Percentiles rank a stretch among this genome's conserved stretches.
These are phyloP conservation scores for Earliella scabrosa DNA, from an alignment of 1,284 basidiomycete genomes.

Conservation along the genomic window DNA sequence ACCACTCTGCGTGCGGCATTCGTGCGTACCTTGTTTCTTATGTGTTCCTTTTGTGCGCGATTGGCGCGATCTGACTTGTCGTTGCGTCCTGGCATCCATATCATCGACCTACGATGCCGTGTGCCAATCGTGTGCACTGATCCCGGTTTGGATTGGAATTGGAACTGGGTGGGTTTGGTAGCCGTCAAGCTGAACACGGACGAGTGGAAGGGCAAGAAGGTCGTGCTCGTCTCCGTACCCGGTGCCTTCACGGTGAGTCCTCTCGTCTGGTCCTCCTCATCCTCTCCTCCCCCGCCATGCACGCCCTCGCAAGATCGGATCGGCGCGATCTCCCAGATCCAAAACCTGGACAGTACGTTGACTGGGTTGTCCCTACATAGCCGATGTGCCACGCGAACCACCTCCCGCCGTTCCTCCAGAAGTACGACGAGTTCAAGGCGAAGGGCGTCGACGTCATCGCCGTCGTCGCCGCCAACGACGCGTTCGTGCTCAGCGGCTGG, in stretches of 20 bases:
- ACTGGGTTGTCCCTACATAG: slow-evolving; percentile 43
- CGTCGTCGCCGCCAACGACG: slow-evolving; percentile 74
- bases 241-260: slow-evolving; percentile 76
- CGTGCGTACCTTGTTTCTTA: slow-evolving; percentile 48
- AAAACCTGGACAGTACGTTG: no score
- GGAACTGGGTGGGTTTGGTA: no score
- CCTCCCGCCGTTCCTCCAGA: slow-evolving; percentile 71
- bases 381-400: slow-evolving; percentile 77
- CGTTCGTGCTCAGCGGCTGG: slow-evolving; percentile 84
- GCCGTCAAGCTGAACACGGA: slow-evolving; percentile 58
- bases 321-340: not conserved
- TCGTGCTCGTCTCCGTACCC: slow-evolving; percentile 78
- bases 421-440: slow-evolving; percentile 68
- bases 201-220: slow-evolving; percentile 84
- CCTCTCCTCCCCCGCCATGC: not conserved
- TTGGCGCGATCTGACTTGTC: slow-evolving; percentile 6
- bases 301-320: not conserved
- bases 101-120: not conserved
- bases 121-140: not conserved
- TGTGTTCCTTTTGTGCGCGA: not conserved
- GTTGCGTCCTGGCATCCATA: not conserved
- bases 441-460: slow-evolving; percentile 78
- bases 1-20: slow-evolving; percentile 63
- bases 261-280: no score
- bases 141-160: no score